phyloP scores from a whole-genome alignment of 352 stramenopile genomes.

The Globisporangium echinulatum region DNA sequence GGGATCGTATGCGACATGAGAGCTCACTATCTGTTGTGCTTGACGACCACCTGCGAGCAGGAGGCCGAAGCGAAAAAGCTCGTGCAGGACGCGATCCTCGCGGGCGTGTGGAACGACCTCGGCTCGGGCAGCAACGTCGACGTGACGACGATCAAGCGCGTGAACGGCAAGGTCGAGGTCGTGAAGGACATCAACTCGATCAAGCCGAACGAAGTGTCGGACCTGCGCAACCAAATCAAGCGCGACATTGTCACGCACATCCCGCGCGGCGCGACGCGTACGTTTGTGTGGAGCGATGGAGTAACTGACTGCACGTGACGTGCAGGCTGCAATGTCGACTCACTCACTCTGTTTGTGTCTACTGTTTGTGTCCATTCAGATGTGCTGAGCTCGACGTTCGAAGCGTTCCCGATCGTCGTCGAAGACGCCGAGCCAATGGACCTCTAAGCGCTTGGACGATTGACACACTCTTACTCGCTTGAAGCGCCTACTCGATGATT shows the following conservation, averaged over 20 bases:
- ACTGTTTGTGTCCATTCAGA: slow-evolving; percentile 18
- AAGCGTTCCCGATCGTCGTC: slow-evolving; percentile 64
- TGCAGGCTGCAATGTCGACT: background rate
- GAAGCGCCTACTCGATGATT: too few species aligned
- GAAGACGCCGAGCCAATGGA: slow-evolving; percentile 77
- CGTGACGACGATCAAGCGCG: slow-evolving; percentile 92
- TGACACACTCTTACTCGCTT: background rate
- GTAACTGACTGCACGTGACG: too few species aligned
- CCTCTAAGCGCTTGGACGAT: slow-evolving; percentile 32
- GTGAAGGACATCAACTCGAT: slow-evolving; percentile 91
- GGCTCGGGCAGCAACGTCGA: slow-evolving; percentile 96
- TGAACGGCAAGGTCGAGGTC: slow-evolving; percentile 77
- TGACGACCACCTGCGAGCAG: slow-evolving; percentile 9
- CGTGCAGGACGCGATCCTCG: slow-evolving; percentile 94
- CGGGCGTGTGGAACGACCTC: slow-evolving; percentile 98
- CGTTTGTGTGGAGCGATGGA: slow-evolving; percentile 12
- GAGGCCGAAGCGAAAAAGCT: slow-evolving; percentile 95
- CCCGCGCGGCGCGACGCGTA: slow-evolving; percentile 75
- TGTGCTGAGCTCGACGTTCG: slow-evolving; percentile 68
- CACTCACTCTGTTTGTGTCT: background rate
- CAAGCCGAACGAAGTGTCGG: slow-evolving; percentile 89
- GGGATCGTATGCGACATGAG: background rate
- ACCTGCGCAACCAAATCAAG: slow-evolving; percentile 83
- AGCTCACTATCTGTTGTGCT: background rate
- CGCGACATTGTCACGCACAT: slow-evolving; percentile 81